A percentile compares a stretch with the other conserved stretches of the same genome.
These are phyloP conservation scores for Pyrenophora seminiperda DNA, from an alignment of 2,329 filamentous ascomycete species.

Conservation along the genomic window DNA sequence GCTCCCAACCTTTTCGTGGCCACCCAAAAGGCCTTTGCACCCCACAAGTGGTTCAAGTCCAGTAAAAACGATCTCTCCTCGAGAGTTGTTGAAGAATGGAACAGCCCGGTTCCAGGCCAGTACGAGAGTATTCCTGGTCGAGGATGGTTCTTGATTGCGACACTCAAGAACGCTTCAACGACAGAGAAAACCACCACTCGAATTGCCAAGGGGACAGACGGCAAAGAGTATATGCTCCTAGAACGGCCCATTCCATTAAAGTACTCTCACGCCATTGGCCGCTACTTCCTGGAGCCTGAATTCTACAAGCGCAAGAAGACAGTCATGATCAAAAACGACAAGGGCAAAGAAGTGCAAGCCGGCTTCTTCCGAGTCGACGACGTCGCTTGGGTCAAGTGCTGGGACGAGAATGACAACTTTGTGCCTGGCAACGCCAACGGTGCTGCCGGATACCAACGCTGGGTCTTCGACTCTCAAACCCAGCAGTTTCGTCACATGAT, in stretches of 20 bases:
- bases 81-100: conserved; percentile 55
- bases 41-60: conserved; percentile 56
- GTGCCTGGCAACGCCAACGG: conserved; percentile 50
- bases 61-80: conserved; percentile 47
- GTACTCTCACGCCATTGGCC: conserved; percentile 57
- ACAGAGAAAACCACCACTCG: conserved; percentile 29
- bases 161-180: conserved; percentile 40
- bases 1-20: conserved; percentile 58
- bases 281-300: conserved; percentile 56
- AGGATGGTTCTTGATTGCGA: conserved; percentile 57
- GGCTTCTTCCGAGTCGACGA: conserved; percentile 59
- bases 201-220: conserved; percentile 6
- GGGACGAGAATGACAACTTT: conserved; percentile 57
- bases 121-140: conserved; percentile 58
- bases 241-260: conserved; percentile 47
- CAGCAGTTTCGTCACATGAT: conserved; percentile 48
- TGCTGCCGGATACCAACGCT: conserved; percentile 51
- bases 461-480: conserved; percentile 52
- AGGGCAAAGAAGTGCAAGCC: conserved; percentile 47
- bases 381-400: conserved; percentile 57
- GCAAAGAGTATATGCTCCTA: conserved; percentile 34
- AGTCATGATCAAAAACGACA: conserved; percentile 48
- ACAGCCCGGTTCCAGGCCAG: conserved; percentile 53
- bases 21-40: conserved; percentile 55
- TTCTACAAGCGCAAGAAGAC: conserved; percentile 55